Evolutionary conservation across 2,329 filamentous ascomycete genomes (phyloP).

Genomic region (Colletotrichum sp.): DNA sequence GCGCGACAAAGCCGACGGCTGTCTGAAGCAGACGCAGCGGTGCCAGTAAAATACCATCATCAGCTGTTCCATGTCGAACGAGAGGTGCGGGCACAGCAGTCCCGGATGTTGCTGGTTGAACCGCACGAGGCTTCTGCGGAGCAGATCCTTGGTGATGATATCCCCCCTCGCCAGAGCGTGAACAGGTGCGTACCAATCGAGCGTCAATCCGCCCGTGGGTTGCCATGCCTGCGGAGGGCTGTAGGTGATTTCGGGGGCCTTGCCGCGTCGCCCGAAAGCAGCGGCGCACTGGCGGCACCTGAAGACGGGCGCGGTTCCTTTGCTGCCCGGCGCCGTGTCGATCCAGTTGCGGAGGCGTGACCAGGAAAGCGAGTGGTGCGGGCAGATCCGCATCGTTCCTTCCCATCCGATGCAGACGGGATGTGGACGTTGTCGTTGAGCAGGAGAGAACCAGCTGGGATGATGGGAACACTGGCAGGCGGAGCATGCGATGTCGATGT

Average conservation of each 20-base stretch:
- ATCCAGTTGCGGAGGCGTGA: too few relatives aligned
- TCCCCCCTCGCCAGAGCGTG: background rate
- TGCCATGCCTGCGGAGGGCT: too few relatives aligned
- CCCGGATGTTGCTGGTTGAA: background rate
- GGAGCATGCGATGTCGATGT: background rate
- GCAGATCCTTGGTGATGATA: background rate
- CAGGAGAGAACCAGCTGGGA: background rate
- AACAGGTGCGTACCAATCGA: background rate
- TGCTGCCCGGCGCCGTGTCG: too few relatives aligned
- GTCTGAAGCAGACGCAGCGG: background rate
- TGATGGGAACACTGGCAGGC: background rate
- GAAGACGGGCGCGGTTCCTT: too few relatives aligned
- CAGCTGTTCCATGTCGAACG: background rate
- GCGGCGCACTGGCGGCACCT: background rate
- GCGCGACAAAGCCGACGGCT: background rate
- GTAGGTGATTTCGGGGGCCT: background rate
- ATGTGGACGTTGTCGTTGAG: rapidly evolving
- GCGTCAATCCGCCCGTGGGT: too few relatives aligned
- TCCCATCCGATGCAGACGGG: background rate
- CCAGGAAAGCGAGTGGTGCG: too few relatives aligned
- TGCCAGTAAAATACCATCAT: background rate
- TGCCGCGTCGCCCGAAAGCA: background rate
- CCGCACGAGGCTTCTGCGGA: too few relatives aligned
- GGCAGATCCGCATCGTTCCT: background rate
- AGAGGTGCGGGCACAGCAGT: background rate